Evolutionary conservation across 2,329 filamentous ascomycete species (phyloP).

Genomic region (Tolypocladium ovalisporum): DNA sequence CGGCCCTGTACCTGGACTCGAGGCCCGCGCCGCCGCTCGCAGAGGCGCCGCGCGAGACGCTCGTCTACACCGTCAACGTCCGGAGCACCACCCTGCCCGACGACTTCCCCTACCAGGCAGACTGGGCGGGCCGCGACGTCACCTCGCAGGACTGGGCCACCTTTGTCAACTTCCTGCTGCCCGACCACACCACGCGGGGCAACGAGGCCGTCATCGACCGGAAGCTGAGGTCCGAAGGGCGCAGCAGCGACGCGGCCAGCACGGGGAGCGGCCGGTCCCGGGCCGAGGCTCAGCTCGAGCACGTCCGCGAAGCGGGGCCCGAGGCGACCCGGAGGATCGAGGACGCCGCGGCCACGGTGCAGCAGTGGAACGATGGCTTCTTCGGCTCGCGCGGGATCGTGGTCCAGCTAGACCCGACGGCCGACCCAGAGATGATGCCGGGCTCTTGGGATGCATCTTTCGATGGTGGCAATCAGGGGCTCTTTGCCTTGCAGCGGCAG

Average conservation of each 20-base stretch:
- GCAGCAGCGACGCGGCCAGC: constrained; percentile 13
- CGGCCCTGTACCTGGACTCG: constrained; percentile 32
- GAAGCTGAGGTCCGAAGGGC: constrained; percentile 33
- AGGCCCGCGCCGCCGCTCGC: constrained; percentile 22
- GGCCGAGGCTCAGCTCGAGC: constrained; percentile 31
- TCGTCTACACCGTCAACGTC: constrained; percentile 25
- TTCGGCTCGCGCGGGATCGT: constrained; percentile 38
- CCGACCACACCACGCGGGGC: constrained; percentile 29
- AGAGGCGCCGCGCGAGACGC: constrained; percentile 7
- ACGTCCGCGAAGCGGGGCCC: constrained; percentile 14
- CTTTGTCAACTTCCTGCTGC: constrained; percentile 45
- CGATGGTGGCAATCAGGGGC: constrained; percentile 5
- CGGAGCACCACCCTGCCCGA: constrained; percentile 23
- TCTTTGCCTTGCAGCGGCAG: not conserved
- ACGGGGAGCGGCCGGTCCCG: constrained; percentile 11
- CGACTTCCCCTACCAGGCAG: constrained; percentile 31
- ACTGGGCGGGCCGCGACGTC: constrained; percentile 31
- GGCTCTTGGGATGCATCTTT: constrained; percentile 12
- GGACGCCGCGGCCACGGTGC: constrained; percentile 28
- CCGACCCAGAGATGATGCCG: constrained; percentile 12
- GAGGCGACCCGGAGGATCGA: constrained; percentile 13
- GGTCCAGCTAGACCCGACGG: constrained; percentile 21
- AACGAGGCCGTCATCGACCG: constrained; percentile 38
- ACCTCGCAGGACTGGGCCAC: constrained; percentile 46
- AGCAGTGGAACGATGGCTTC: constrained; percentile 48